A percentile compares a stretch with the other conserved stretches of the same genome.
These are phyloP conservation scores for Candida pseudoglaebosa DNA, from an alignment of 805 yeast genomes.

Conservation along the genomic window DNA sequence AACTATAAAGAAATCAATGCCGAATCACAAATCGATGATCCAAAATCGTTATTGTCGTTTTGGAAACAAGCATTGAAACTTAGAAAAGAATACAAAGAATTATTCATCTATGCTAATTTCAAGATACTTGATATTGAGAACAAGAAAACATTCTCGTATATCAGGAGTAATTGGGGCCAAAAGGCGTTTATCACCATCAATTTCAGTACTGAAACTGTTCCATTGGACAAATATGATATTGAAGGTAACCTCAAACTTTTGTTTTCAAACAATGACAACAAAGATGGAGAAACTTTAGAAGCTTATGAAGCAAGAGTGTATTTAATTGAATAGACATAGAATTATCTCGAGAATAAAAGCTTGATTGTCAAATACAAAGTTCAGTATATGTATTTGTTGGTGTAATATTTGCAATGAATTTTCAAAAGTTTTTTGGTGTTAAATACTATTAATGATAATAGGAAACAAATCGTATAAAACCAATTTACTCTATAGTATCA, in stretches of 20 bases:
- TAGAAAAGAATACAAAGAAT: conserved; percentile 43
- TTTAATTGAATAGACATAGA: too few species aligned
- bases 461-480: too few species aligned
- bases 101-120: conserved; percentile 43
- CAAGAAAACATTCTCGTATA: conserved; percentile 38
- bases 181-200: conserved; percentile 41
- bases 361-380: too few species aligned
- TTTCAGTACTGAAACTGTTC: conserved; percentile 31
- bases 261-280: conserved; percentile 6
- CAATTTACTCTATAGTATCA: too few species aligned
- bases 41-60: conserved; percentile 43
- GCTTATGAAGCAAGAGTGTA: conserved; percentile 13
- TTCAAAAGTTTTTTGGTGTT: too few species aligned
- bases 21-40: conserved; percentile 41
- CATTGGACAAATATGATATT: conserved; percentile 25
- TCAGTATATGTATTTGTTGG: too few species aligned
- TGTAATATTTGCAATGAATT: too few species aligned
- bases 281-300: conserved; percentile 8
- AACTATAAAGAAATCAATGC: conserved; percentile 49
- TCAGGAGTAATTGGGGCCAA: too few species aligned
- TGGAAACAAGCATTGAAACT: conserved; percentile 40
- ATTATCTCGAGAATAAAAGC: too few species aligned
- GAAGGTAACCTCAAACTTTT: conserved; percentile 12
- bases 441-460: too few species aligned
- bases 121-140: conserved; percentile 42